Evolutionary conservation across 768 basidiomycete genomes (phyloP), one percentile per base, ranked within the genome.

Genomic region (Hydnomerulius pinastri): DNA sequence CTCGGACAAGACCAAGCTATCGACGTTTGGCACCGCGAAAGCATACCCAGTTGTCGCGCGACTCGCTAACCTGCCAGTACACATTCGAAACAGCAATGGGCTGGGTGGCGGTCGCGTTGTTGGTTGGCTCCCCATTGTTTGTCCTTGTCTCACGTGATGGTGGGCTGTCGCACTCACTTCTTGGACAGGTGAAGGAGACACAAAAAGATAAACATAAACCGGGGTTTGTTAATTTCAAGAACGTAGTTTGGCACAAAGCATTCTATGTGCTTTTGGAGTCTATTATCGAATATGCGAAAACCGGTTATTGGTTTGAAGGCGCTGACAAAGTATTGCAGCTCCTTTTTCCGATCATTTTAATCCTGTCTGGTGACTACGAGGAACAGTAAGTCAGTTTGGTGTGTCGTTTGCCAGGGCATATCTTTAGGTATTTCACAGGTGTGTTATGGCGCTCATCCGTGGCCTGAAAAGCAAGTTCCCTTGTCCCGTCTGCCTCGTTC

Each of bases 1-100:
- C 63, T 70, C 74, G 6, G 73, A 77, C 55, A 75, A 76, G 43
- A 65, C 69, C 1, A 63, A 66, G 12, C 53, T 75, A 1, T 75
- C 71, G 2, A 63, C 66, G 3, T 75, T 75, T 58, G 69, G 73
- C 0, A 69, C 65, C 2, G 60, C 56, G 30, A 73, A 73, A 46
- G 74, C 64, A 1, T 71, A 76, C 44, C 73, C 70, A 0, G 68
- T 74, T 2, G 50, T 76, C 36, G 68, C 62, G 2, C 46, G 68
- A 4, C 62, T 64, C 30, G 67, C 58, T 2, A 72, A 72, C 50
- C 45, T 77, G 7, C 68, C 70, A 2, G 50, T 54, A 2, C 46
- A 62, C 1, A 62, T 73, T 20, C 50, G 64, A 10, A 75, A 77
- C 57, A 57, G 71, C 4, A 48, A 59, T 20, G 67, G 66, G 4